phyloP scores from a whole-genome alignment of 306 rosid species.

The Vachellia collinsii region DNA sequence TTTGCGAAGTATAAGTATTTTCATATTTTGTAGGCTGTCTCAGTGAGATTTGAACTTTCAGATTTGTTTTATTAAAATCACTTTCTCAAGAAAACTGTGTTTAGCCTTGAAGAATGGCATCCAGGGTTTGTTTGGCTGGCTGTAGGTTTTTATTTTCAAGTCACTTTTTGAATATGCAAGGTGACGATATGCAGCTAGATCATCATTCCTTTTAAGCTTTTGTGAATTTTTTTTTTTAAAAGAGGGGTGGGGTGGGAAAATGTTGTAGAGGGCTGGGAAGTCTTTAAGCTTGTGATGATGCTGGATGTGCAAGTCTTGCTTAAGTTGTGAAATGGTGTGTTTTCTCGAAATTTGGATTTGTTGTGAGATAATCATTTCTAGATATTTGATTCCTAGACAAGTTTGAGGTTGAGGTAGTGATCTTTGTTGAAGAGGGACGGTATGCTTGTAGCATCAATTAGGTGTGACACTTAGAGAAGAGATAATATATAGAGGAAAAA shows the following conservation, averaged over 20 bases:
- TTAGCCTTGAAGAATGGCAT: not conserved
- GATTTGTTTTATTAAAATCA: not conserved
- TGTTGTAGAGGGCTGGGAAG: not conserved
- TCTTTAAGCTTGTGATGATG: not conserved
- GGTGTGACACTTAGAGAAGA: not conserved
- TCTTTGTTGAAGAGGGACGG: not conserved
- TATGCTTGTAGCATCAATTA: not conserved
- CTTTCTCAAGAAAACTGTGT: not conserved
- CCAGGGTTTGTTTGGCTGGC: not conserved
- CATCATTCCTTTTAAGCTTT: not conserved
- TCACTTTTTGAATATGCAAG: not conserved
- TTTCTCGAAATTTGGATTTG: not conserved
- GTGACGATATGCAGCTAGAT: not conserved
- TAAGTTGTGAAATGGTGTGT: not conserved
- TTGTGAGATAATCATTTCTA: not conserved
- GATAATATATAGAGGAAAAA: not conserved
- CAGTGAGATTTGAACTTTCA: not conserved
- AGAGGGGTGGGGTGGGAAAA: not conserved
- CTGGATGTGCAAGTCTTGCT: not conserved
- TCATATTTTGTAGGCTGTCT: too few species aligned
- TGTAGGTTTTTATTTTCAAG: not conserved
- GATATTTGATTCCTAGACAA: not conserved
- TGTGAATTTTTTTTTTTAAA: not conserved
- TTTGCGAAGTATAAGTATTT: too few species aligned
- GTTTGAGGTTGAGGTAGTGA: not conserved